A percentile compares a stretch with the other conserved stretches of the same genome.
Conservation (phyloP, 805 yeast species). For the Sugiyamaella mastotermitis region DNA sequence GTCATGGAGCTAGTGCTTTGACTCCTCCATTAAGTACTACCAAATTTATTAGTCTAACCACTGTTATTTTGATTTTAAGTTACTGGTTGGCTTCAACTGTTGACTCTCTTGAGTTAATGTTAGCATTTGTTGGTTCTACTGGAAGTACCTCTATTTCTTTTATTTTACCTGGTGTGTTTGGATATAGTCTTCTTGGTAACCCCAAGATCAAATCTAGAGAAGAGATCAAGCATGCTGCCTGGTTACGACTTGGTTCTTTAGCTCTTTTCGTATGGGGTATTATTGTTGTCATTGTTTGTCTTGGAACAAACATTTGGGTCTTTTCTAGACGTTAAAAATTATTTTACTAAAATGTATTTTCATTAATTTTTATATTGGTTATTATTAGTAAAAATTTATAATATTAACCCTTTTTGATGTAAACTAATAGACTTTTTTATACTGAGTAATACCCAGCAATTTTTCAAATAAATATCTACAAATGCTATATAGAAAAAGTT, state of each 20-base stretch:
- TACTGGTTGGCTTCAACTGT: constrained; percentile 63
- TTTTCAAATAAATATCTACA: no score
- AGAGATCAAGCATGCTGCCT: constrained; percentile 5
- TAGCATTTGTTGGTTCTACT: constrained; percentile 87
- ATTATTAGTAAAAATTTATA: no score
- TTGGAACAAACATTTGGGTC: constrained; percentile 31
- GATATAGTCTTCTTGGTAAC: constrained; percentile 60
- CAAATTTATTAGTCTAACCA: constrained; percentile 37
- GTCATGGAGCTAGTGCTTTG: constrained; percentile 5
- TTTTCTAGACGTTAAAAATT: no score
- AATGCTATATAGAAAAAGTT: no score
- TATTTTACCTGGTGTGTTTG: constrained; percentile 83
- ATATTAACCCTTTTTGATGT: no score
- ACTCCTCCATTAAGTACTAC: constrained; percentile 13
- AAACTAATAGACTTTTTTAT: no score
- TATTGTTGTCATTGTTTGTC: constrained; percentile 62
- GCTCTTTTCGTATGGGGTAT: constrained; percentile 63
- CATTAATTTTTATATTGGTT: background rate
- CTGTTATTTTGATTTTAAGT: constrained; percentile 43
- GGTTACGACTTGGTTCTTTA: constrained; percentile 45
- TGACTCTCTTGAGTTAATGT: constrained; percentile 68
- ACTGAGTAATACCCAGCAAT: no score
- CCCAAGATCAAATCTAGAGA: constrained; percentile 15
- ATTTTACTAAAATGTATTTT: no score
- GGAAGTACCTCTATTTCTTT: constrained; percentile 91